Evolutionary conservation across 441 rosid species (phyloP).

Genomic region (Populus hybrid): DNA sequence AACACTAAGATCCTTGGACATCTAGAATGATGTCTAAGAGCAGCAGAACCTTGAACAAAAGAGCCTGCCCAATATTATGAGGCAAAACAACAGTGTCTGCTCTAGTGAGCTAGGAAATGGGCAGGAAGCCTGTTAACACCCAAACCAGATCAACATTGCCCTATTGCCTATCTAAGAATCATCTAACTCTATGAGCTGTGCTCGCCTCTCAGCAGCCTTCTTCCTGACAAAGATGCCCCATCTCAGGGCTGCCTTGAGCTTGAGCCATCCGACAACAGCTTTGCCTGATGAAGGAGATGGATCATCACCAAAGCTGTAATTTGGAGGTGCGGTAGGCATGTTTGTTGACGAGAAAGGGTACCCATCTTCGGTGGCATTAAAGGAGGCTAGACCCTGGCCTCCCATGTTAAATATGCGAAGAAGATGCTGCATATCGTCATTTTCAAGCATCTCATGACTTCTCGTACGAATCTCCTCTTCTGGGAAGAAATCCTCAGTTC

Average conservation of each 20-base stretch:
- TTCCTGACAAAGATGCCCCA: constrained; percentile 92
- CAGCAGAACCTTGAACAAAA: neutral
- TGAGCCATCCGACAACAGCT: constrained; percentile 94
- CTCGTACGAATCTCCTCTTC: constrained; percentile 86
- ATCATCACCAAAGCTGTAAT: constrained; percentile 39
- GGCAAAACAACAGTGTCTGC: constrained; percentile 3
- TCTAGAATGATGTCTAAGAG: constrained; percentile 13
- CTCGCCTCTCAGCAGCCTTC: constrained; percentile 92
- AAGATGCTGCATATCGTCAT: neutral
- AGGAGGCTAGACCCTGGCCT: constrained; percentile 42
- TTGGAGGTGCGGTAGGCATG: constrained; percentile 37
- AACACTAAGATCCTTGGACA: constrained; percentile 6
- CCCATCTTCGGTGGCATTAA: constrained; percentile 51
- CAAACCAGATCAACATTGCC: constrained; percentile 21
- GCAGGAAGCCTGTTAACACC: constrained; percentile 4
- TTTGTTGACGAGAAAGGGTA: constrained; percentile 52
- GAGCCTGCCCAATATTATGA: constrained; percentile 9
- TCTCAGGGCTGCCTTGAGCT: constrained; percentile 93
- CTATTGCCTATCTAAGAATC: constrained; percentile 26
- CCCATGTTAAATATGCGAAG: constrained; percentile 68
- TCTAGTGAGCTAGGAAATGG: neutral
- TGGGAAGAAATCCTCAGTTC: constrained; percentile 53
- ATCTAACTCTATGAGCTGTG: constrained; percentile 74
- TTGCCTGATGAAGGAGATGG: neutral
- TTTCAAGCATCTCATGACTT: constrained; percentile 47